Base-by-base conservation (phyloP, 2,329 filamentous ascomycete genomes). In the Beauveria rudraprayagi region DNA sequence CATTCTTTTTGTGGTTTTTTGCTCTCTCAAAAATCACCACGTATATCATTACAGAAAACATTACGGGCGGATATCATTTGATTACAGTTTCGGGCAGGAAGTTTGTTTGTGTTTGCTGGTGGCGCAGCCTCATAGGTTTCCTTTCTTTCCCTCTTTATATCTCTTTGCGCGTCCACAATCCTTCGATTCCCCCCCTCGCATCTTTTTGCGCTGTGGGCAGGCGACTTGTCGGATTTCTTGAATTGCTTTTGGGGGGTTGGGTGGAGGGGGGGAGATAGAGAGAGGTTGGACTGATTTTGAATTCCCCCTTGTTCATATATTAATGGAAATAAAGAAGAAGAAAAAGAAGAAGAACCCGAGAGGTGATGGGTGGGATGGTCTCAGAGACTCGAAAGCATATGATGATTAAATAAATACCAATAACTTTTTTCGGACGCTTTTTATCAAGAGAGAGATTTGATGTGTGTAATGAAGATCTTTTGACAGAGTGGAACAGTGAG, bases 321-420 rank as follows among this genome's bases (percentile, higher is more conserved):
- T 50, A 50, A 58, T 58, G 46, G 40, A 51, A 50, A 8, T 41
- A 56, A 48, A 57, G 28, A 11, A 37, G 30, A 11, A 34, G 28
- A 48, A 57, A n/a, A 11, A 37, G 30, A 34, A 34, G 28, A 51
- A 34, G 28, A 11, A n/a, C 28, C 14, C 3, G 30, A 37, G 16
- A 54, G 19, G 11, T 6, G 51, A n/a, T 19, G n/a, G 41, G 17
- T 28, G 55, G 55, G 30, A 46, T 40, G 2, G 44, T 56, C 41
- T 56, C 54, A 22, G 28, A 56, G 43, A 56, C 41, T 56, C 4
- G 56, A 40, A 30, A 19, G 24, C n/a, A 50, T 41, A 51, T 26
- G 43, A 57, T 40, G 43, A 51, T 51, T 41, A 50, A 58, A 58
- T 43, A 50, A 46, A 60, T 53, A 46, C 41, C 43, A 47, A 14